Percentiles rank a stretch among this genome's conserved stretches.
These are phyloP conservation scores for Nannochloris sp. DNA, from an alignment of 139 green algal species.

Conservation along the genomic window DNA sequence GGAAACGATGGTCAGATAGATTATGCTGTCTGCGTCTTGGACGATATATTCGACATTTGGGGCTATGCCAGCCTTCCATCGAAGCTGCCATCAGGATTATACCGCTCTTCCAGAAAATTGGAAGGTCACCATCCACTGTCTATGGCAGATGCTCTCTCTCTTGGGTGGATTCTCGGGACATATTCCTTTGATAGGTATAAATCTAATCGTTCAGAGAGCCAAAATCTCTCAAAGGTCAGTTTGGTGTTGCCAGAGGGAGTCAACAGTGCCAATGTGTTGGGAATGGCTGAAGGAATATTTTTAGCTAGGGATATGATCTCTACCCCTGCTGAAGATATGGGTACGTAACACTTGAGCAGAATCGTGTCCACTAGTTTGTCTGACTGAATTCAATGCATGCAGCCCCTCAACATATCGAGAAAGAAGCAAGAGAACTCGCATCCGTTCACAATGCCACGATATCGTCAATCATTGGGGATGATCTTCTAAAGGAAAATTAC, in stretches of 20 bases:
- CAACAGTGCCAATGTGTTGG: conserved; percentile 14
- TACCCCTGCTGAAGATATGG: conserved; percentile 54
- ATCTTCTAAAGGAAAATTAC: conserved; percentile 42
- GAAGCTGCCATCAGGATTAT: conserved; percentile 23
- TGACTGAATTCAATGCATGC: conserved; percentile 2
- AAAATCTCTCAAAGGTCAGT: conserved; percentile 6
- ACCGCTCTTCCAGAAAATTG: background rate
- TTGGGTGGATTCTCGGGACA: conserved; percentile 27
- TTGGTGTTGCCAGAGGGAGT: conserved; percentile 25
- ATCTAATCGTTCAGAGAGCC: conserved; percentile 3
- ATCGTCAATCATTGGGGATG: conserved; percentile 29
- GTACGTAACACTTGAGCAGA: background rate
- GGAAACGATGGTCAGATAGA: conserved; percentile 8
- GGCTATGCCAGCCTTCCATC: conserved; percentile 19
- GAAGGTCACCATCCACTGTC: background rate
- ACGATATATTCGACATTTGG: conserved; percentile 15
- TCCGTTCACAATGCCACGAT: conserved; percentile 24
- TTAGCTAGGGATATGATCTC: conserved; percentile 50
- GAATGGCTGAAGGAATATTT: conserved; percentile 14
- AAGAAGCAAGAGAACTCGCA: conserved; percentile 37
- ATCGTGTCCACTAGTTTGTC: background rate
- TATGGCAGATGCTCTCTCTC: conserved; percentile 4
- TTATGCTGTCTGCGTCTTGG: conserved; percentile 14
- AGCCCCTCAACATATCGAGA: conserved; percentile 30
- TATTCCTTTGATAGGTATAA: conserved; percentile 45